A percentile compares a stretch with the other conserved stretches of the same genome.
Evolutionary conservation across 306 rosid species (phyloP).

Genomic region (Luffa aegyptiaca): DNA sequence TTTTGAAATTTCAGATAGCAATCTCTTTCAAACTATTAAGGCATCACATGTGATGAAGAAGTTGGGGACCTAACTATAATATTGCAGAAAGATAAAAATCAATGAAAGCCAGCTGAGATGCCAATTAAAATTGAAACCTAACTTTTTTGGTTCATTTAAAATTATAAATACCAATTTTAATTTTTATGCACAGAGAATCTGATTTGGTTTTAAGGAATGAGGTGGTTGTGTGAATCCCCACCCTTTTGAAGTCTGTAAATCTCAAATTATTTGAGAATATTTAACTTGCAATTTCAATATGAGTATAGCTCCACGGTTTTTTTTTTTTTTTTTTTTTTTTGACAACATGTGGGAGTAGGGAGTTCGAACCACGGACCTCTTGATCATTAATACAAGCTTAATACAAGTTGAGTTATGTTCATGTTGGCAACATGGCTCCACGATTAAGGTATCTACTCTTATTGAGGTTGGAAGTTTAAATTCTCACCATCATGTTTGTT

Average conservation of each 20-base stretch:
- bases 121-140: background rate
- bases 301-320: no score
- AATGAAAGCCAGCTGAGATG: background rate
- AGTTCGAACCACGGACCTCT: no score
- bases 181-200: background rate
- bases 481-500: no score
- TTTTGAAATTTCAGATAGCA: background rate
- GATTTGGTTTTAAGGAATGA: background rate
- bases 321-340: no score
- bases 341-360: no score
- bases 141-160: background rate
- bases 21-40: conserved; percentile 8
- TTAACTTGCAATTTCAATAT: no score
- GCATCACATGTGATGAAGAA: background rate
- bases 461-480: no score
- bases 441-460: no score
- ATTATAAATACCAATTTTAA: background rate
- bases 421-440: no score
- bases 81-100: background rate
- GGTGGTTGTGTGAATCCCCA: background rate
- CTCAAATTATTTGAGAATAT: background rate
- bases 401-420: no score
- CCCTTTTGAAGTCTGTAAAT: background rate
- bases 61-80: background rate
- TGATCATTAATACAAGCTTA: no score